These are phyloP conservation scores for Eucalyptus shirleyi DNA, from an alignment of 345 rosid species.

Conservation along the genomic window DNA sequence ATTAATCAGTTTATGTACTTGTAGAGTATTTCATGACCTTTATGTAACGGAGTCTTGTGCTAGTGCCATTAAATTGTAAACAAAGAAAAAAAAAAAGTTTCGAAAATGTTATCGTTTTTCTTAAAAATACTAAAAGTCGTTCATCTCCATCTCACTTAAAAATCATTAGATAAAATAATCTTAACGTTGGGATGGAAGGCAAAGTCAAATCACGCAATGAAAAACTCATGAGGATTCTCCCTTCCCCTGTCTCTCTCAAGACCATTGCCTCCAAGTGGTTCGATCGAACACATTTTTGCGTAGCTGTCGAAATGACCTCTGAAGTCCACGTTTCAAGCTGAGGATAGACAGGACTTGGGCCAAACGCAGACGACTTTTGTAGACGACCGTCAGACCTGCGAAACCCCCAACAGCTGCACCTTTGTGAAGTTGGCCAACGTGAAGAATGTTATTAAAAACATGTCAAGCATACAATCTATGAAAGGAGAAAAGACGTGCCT, in stretches of 20 bases:
- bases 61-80: neutral
- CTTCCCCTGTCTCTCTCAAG: neutral
- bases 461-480: neutral
- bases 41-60: neutral
- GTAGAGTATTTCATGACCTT: neutral
- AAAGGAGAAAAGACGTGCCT: neutral
- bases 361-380: neutral
- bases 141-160: neutral
- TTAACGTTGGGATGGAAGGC: neutral
- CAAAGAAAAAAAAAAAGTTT: neutral
- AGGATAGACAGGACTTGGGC: neutral
- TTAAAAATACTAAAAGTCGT: neutral
- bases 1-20: neutral
- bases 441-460: neutral
- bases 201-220: neutral
- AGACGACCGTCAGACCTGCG: neutral
- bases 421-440: neutral
- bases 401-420: neutral
- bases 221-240: neutral
- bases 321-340: neutral
- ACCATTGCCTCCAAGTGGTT: neutral
- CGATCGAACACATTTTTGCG: neutral
- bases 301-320: neutral
- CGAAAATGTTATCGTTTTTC: neutral
- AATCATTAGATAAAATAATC: neutral